phyloP scores from a whole-genome alignment of 2,329 filamentous ascomycete species.

The Stagonosporopsis tanaceti region DNA sequence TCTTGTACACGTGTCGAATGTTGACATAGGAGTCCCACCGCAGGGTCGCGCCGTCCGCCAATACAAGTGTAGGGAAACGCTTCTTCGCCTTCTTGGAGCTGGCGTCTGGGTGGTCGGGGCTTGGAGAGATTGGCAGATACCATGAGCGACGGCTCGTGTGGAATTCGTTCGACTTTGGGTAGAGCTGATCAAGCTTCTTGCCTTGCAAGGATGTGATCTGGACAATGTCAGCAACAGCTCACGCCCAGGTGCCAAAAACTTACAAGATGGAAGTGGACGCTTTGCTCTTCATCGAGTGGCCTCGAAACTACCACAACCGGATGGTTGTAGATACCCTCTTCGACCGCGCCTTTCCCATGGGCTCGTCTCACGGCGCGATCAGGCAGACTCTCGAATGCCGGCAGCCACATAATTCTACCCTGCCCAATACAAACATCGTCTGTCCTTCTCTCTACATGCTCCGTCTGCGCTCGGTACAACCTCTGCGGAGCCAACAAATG shows the following conservation, averaged over 20 bases:
- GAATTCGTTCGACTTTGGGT: constrained; percentile 43
- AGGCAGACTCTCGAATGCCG: constrained; percentile 38
- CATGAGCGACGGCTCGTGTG: constrained; percentile 42
- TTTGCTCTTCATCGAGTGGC: constrained; percentile 33
- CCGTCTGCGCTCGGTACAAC: constrained; percentile 21
- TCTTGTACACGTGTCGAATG: constrained; percentile 45
- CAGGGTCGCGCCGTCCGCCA: constrained; percentile 34
- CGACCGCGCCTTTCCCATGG: constrained; percentile 42
- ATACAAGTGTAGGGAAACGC: constrained; percentile 38
- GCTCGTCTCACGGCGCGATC: constrained; percentile 37
- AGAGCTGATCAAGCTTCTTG: constrained; percentile 43
- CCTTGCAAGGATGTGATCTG: constrained; percentile 48
- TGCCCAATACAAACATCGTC: constrained; percentile 32
- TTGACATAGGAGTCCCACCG: constrained; percentile 47
- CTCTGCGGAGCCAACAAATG: constrained; percentile 7
- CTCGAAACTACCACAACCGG: constrained; percentile 45
- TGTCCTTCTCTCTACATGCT: constrained; percentile 21
- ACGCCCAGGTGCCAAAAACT: constrained; percentile 13
- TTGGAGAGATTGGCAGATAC: constrained; percentile 46
- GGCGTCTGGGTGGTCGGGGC: constrained; percentile 43
- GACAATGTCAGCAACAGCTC: constrained; percentile 20
- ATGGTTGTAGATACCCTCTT: constrained; percentile 46
- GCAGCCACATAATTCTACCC: constrained; percentile 45
- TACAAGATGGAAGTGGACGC: constrained; percentile 48
- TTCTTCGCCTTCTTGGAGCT: constrained; percentile 43